Percentiles rank a stretch among this genome's conserved stretches.
Evolutionary conservation across 192 early-diverging fungal species (phyloP).

Genomic region (Mortierella hygrophila): DNA sequence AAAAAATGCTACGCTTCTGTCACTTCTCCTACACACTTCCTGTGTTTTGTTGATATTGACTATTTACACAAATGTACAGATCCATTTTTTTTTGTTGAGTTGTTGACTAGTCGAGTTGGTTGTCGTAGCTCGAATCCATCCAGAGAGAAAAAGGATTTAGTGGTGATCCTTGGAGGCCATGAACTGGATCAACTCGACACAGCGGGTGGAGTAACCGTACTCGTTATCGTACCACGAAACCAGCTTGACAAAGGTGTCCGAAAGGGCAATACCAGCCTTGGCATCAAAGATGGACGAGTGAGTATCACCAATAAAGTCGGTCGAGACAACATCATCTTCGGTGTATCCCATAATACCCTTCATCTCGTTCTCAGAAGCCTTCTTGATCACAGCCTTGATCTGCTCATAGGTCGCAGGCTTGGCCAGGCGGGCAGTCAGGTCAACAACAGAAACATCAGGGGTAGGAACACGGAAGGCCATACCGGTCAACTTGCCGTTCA

Average conservation of each 20-base stretch:
- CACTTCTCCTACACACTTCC: neutral
- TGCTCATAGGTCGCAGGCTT: constrained; percentile 93
- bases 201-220: constrained; percentile 92
- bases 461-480: constrained; percentile 98
- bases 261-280: constrained; percentile 95
- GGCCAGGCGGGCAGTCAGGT: constrained; percentile 92
- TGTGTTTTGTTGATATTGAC: neutral
- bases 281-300: constrained; percentile 96
- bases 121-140: neutral
- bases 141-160: neutral
- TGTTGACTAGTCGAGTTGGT: neutral
- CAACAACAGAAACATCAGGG: constrained; percentile 96
- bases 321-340: constrained; percentile 94
- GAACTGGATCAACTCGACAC: constrained; percentile 88
- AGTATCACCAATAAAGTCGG: constrained; percentile 93
- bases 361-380: constrained; percentile 77
- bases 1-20: neutral
- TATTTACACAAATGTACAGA: constrained; percentile 11
- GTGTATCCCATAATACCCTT: constrained; percentile 96
- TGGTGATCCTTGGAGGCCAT: constrained; percentile 63
- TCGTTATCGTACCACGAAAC: constrained; percentile 95
- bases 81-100: constrained; percentile 4
- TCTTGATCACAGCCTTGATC: constrained; percentile 91
- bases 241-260: constrained; percentile 96
- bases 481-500: constrained; percentile 97